phyloP scores from a whole-genome alignment of 179 eudicot species.

The Monotropa hypopitys region DNA sequence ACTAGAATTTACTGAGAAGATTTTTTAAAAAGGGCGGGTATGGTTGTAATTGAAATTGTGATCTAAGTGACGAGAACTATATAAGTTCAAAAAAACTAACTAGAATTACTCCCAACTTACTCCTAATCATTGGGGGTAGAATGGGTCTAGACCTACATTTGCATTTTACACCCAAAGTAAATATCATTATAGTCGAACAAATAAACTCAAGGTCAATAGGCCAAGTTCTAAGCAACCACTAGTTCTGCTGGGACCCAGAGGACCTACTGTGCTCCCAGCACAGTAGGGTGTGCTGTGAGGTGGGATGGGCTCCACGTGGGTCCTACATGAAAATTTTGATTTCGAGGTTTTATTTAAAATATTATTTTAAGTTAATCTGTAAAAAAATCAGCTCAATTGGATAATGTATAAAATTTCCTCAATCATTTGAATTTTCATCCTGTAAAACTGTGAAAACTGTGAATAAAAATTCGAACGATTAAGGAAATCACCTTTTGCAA shows the following conservation, averaged over 20 bases:
- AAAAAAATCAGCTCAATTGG: too few species aligned
- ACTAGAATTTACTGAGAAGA: neutral
- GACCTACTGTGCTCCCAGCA: too few species aligned
- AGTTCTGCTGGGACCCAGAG: too few species aligned
- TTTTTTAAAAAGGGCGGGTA: neutral
- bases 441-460: too few species aligned
- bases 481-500: neutral
- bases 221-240: neutral
- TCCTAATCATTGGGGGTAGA: neutral
- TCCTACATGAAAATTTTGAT: too few species aligned
- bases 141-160: neutral
- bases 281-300: too few species aligned
- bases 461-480: too few species aligned
- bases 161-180: neutral
- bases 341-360: too few species aligned
- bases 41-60: neutral
- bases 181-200: neutral
- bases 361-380: too few species aligned
- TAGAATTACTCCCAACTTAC: neutral
- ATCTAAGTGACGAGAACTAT: neutral
- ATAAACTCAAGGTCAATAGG: neutral
- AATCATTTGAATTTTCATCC: too few species aligned
- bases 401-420: too few species aligned
- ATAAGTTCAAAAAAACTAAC: neutral
- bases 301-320: too few species aligned